phyloP scores from a whole-genome alignment of 352 stramenopile species.

The Phytopythium sindhum region DNA sequence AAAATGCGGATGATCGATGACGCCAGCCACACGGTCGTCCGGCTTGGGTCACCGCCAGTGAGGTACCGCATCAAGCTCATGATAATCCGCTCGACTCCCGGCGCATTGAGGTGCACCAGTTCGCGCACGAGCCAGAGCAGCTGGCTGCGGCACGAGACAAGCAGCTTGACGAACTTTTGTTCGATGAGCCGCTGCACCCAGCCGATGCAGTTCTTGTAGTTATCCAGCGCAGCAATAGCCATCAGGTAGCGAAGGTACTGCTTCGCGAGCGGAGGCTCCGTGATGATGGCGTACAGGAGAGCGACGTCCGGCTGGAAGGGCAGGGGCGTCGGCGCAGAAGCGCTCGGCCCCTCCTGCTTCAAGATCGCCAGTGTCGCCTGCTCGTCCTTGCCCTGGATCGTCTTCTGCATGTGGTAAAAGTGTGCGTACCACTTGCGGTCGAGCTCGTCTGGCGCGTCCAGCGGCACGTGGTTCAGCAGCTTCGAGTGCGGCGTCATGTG shows the following conservation, averaged over 20 bases:
- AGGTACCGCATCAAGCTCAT: constrained; percentile 73
- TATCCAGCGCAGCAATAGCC: constrained; percentile 44
- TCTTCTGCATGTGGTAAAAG: constrained; percentile 84
- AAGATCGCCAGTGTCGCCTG: constrained; percentile 42
- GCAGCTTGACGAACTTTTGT: constrained; percentile 74
- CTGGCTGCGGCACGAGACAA: constrained; percentile 71
- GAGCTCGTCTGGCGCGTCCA: constrained; percentile 74
- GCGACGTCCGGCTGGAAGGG: constrained; percentile 78
- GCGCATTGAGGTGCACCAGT: constrained; percentile 68
- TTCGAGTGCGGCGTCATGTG: constrained; percentile 57
- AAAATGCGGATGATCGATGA: constrained; percentile 77
- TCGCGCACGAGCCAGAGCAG: constrained; percentile 79
- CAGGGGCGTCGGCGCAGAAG: constrained; percentile 19
- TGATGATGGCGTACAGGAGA: constrained; percentile 74
- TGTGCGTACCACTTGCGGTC: constrained; percentile 87
- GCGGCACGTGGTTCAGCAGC: constrained; percentile 62
- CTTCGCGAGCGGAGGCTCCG: constrained; percentile 64
- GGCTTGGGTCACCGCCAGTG: constrained; percentile 57
- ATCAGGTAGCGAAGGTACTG: constrained; percentile 77
- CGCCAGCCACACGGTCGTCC: constrained; percentile 73
- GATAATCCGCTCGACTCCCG: constrained; percentile 73
- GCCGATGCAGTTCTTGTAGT: constrained; percentile 73
- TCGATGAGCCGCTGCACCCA: constrained; percentile 84
- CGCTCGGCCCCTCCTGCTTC: constrained; percentile 38
- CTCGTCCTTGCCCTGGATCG: constrained; percentile 73